Conservation (phyloP, 2,329 filamentous ascomycete genomes). For the Diaporthe velutina region DNA sequence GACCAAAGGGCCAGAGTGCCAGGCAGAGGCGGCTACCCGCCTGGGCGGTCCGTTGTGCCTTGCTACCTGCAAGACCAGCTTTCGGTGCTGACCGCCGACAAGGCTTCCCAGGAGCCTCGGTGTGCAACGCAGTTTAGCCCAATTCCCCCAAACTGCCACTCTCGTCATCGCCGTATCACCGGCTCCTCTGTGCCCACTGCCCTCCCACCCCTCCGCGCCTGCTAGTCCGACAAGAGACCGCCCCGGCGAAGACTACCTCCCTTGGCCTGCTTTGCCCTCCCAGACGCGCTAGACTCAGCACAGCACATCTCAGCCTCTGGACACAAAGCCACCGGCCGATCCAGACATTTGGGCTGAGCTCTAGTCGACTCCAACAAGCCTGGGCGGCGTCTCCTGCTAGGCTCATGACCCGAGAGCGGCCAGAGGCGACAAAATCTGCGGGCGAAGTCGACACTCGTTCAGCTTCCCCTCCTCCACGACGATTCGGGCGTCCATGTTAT, state of each 20-base stretch:
- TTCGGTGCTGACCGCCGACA: conserved; percentile 30
- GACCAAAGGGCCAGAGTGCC: neutral
- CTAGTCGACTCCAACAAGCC: conserved; percentile 13
- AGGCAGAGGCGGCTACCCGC: conserved; percentile 21
- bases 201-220: neutral
- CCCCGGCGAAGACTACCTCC: conserved; percentile 4
- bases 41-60: conserved; percentile 1
- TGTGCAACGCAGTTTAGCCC: conserved; percentile 26
- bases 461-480: conserved; percentile 10
- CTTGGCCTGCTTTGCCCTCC: conserved; percentile 5
- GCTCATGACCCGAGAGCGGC: neutral
- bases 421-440: conserved; percentile 9
- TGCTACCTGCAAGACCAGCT: neutral
- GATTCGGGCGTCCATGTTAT: neutral
- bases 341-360: conserved; percentile 1
- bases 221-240: conserved; percentile 3
- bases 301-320: conserved; percentile 1
- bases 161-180: conserved; percentile 29
- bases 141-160: conserved; percentile 8
- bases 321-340: conserved; percentile 8
- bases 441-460: neutral
- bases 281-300: conserved; percentile 18
- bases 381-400: conserved; percentile 9
- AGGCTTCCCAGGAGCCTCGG: conserved; percentile 25
- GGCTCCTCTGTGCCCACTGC: neutral